These are phyloP conservation scores for Apiotrichum laibachii DNA, from an alignment of 1,284 basidiomycete genomes.

Conservation along the genomic window DNA sequence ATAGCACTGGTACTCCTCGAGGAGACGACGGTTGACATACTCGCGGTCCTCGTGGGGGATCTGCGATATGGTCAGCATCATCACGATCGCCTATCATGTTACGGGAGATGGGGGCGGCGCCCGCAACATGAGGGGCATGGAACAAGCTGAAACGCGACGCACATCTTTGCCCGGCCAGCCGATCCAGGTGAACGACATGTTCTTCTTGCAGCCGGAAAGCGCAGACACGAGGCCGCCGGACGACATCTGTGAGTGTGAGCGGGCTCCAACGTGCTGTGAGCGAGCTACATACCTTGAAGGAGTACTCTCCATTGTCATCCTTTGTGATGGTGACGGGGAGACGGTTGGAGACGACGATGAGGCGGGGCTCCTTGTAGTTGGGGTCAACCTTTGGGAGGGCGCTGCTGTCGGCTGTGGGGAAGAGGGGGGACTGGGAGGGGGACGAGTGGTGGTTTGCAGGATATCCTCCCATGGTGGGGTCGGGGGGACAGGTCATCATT, in stretches of 20 bases:
- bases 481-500: conserved; percentile 9
- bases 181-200: conserved; percentile 92
- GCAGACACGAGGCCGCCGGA: conserved; percentile 93
- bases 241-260: conserved; percentile 62
- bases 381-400: conserved; percentile 9
- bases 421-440: conserved; percentile 11
- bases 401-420: not conserved
- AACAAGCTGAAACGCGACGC: conserved; percentile 18
- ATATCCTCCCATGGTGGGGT: conserved; percentile 9
- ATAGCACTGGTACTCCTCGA: conserved; percentile 93
- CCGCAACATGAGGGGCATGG: too few species aligned
- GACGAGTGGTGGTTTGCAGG: conserved; percentile 23
- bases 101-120: too few species aligned
- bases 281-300: conserved; percentile 64
- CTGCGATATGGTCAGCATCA: conserved; percentile 50
- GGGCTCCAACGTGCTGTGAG: not conserved
- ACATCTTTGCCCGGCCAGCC: conserved; percentile 64
- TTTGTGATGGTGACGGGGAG: conserved; percentile 89
- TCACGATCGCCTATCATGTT: too few species aligned
- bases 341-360: conserved; percentile 94
- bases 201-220: conserved; percentile 92
- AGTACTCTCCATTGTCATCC: conserved; percentile 81
- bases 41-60: conserved; percentile 84
- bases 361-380: conserved; percentile 57
- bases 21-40: conserved; percentile 79